A percentile compares a stretch with the other conserved stretches of the same genome.
Evolutionary conservation across 2,329 filamentous ascomycete species (phyloP).

Genomic region (Pseudogymnoascus destructans): DNA sequence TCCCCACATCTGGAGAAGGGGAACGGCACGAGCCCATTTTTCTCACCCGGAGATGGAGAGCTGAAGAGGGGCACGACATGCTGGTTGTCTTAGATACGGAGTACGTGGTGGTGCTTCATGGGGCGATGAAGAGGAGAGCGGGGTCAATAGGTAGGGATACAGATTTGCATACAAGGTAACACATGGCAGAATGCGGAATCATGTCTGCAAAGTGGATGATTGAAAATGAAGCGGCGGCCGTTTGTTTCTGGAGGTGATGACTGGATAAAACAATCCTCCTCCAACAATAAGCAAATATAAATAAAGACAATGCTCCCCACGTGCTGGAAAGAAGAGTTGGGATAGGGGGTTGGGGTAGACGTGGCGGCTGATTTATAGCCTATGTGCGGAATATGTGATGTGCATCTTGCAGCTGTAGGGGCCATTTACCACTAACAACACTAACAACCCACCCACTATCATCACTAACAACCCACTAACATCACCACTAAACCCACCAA

Average conservation of each 20-base stretch:
- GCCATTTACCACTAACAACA: background rate
- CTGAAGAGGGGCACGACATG: background rate
- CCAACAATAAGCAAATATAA: slow-evolving; percentile 4
- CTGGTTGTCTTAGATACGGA: background rate
- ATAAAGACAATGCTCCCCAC: slow-evolving; percentile 1
- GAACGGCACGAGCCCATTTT: background rate
- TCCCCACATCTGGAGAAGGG: background rate
- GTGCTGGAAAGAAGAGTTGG: background rate
- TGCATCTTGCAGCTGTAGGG: background rate
- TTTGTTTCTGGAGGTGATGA: background rate
- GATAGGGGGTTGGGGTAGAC: background rate
- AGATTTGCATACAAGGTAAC: background rate
- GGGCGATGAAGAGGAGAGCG: background rate
- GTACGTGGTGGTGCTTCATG: background rate
- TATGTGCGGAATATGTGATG: background rate
- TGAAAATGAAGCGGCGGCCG: background rate
- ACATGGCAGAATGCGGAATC: background rate
- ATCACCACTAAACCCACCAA: background rate
- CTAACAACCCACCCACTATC: background rate
- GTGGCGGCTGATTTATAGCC: background rate
- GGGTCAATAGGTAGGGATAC: background rate
- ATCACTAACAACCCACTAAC: background rate
- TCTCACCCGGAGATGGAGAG: background rate
- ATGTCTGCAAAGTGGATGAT: background rate
- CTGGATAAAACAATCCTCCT: background rate